Conservation (phyloP, 2,329 filamentous ascomycete genomes). For the Cercospora zeae-maydis region DNA sequence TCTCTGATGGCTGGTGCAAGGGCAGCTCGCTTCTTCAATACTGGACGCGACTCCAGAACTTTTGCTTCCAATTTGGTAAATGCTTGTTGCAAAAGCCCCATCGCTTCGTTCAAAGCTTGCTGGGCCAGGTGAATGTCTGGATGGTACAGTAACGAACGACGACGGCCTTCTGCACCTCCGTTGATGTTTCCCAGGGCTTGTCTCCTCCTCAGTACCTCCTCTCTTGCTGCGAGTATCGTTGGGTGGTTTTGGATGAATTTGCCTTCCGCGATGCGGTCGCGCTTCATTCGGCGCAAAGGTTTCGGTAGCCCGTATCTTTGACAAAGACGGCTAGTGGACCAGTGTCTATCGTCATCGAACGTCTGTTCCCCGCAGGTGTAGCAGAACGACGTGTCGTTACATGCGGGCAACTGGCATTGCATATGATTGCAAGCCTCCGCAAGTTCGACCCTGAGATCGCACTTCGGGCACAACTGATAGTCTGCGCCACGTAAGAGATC, state of each 20-base stretch:
- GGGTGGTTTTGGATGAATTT: not conserved
- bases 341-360: not conserved
- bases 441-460: not conserved
- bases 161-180: not conserved
- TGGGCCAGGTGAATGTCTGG: not conserved
- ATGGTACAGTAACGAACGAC: not conserved
- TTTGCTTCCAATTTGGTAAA: not conserved
- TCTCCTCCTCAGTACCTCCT: not conserved
- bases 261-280: not conserved
- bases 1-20: not conserved
- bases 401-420: not conserved
- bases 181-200: not conserved
- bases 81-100: not conserved
- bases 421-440: slow-evolving; percentile 8
- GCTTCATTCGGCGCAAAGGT: not conserved
- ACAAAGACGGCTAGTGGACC: not conserved
- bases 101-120: not conserved
- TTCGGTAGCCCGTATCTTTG: not conserved
- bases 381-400: not conserved
- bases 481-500: not conserved
- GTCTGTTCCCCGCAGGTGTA: not conserved
- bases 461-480: not conserved
- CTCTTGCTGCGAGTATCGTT: not conserved
- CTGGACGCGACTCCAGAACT: not conserved
- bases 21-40: not conserved